Percentiles rank a stretch among this genome's conserved stretches.
These are phyloP conservation scores for Gossypium schwendimanii DNA, from an alignment of 441 rosid genomes.

Conservation along the genomic window DNA sequence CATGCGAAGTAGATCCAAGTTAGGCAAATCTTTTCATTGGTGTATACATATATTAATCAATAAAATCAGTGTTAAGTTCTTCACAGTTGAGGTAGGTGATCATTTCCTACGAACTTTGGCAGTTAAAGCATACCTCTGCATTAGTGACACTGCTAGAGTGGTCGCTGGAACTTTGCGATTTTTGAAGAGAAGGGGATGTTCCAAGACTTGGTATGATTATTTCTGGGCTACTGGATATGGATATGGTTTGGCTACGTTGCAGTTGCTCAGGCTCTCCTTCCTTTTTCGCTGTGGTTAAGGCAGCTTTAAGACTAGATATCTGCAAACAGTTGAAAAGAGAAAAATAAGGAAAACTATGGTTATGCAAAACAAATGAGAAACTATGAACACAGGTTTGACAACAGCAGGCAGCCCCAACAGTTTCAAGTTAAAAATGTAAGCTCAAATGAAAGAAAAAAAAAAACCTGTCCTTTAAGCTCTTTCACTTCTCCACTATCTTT, in stretches of 20 bases:
- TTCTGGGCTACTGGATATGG: constrained; percentile 40
- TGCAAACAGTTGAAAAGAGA: constrained; percentile 20
- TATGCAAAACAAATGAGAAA: not conserved
- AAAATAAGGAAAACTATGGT: not conserved
- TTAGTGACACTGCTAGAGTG: constrained; percentile 23
- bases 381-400: not conserved
- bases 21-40: not conserved
- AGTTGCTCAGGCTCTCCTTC: constrained; percentile 34
- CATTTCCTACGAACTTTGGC: not conserved
- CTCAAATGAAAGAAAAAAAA: not conserved
- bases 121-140: constrained; percentile 37
- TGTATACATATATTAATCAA: not conserved
- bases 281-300: constrained; percentile 44
- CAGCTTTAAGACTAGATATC: constrained; percentile 56
- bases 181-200: constrained; percentile 40
- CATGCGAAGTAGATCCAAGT: constrained; percentile 16
- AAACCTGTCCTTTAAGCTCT: constrained; percentile 66
- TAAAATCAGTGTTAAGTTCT: not conserved
- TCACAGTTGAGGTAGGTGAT: not conserved
- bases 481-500: constrained; percentile 55
- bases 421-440: not conserved
- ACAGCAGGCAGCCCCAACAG: not conserved
- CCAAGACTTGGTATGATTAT: constrained; percentile 30
- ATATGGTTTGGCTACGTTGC: constrained; percentile 21
- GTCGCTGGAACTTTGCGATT: constrained; percentile 32